phyloP scores from a whole-genome alignment of 495 filamentous ascomycete genomes.

The Lasiosphaeria ovina region DNA sequence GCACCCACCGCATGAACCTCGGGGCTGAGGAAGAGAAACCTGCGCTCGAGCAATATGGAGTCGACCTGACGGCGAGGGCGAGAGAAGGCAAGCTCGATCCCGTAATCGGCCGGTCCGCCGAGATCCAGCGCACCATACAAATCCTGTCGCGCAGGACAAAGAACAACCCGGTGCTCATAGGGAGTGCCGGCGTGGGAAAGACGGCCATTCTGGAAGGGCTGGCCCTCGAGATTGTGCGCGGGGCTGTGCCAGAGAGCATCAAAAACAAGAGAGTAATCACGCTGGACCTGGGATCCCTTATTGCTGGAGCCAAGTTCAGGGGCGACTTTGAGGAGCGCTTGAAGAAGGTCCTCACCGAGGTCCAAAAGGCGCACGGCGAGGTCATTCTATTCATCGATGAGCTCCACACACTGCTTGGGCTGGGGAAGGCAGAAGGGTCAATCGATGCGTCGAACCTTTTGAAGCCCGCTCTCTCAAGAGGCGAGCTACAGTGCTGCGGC shows the following conservation, averaged over 20 bases:
- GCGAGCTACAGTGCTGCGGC: slow-evolving; percentile 92
- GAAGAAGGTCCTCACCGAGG: slow-evolving; percentile 87
- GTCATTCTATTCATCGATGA: slow-evolving; percentile 97
- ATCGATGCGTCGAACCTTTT: slow-evolving; percentile 95
- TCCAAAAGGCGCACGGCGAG: slow-evolving; percentile 80
- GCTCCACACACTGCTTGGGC: slow-evolving; percentile 83
- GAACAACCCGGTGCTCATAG: slow-evolving; percentile 95
- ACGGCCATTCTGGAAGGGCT: slow-evolving; percentile 93
- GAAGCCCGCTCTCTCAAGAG: slow-evolving; percentile 88
- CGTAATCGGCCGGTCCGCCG: slow-evolving; percentile 86
- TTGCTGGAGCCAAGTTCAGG: slow-evolving; percentile 92
- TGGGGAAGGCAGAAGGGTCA: slow-evolving; percentile 93
- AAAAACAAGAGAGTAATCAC: slow-evolving; percentile 89
- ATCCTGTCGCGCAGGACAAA: slow-evolving; percentile 90
- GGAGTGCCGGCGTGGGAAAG: slow-evolving; percentile 90
- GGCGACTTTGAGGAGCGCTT: slow-evolving; percentile 96
- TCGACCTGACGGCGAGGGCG: slow-evolving; percentile 85
- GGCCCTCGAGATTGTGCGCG: slow-evolving; percentile 83
- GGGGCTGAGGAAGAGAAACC: slow-evolving; percentile 77
- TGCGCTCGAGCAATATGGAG: slow-evolving; percentile 84
- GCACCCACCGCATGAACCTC: slow-evolving; percentile 89
- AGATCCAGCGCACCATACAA: slow-evolving; percentile 93
- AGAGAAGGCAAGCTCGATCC: slow-evolving; percentile 90
- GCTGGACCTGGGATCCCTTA: slow-evolving; percentile 84
- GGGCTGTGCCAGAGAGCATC: slow-evolving; percentile 94